Base-by-base conservation (phyloP, 768 basidiomycete genomes). In the Punctularia strigosozonata region DNA sequence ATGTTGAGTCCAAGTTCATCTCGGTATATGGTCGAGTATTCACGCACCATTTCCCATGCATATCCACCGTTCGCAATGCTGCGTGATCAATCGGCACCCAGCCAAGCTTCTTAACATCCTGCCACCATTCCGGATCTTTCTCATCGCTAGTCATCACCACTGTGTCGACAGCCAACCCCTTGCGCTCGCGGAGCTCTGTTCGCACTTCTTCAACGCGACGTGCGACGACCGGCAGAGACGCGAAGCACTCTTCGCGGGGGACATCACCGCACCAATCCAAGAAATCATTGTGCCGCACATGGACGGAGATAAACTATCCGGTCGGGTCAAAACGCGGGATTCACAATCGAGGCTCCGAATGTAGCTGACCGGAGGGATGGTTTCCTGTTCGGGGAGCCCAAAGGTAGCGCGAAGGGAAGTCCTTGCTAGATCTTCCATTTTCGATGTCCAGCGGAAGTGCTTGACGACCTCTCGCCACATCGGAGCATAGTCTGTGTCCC, bases 81-180 rank as follows among this genome's bases (percentile, higher is more conserved):
- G 50, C 48, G 42, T 63, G 61, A 48, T 61, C 58, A 20, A 60
- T 32, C 6, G 44, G 46, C 26, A 53, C 53, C 66, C 66, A 68
- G 5, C 66, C 65, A 18, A 47, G 43, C 4, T 47, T 45, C 3
- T 44, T 45, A 25, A 58, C 58, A 14, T 60, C 56, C 30, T 53
- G 53, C 60, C 62, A 68, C 64, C 60, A 68, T 22, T 43, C 48
- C 7, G 55, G 46, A 41, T 67, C 62, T 21, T 39, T 13, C 48
- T 69, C 68, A 49, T 69, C 68, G 60, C 54, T 56, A 14, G 65
- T 65, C 49, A 67, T 57, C 39, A 69, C 46, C 8, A 69, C 62
- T 8, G 54, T 48, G 22, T 57, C 46, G 30, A 56, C 53, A 15
- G 46, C 45, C 19, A 60, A 36, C n/a, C 58, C 55, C 31, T 58